Evolutionary conservation across 2,329 filamentous ascomycete species (phyloP).

Genomic region (Colletotrichum sp.): DNA sequence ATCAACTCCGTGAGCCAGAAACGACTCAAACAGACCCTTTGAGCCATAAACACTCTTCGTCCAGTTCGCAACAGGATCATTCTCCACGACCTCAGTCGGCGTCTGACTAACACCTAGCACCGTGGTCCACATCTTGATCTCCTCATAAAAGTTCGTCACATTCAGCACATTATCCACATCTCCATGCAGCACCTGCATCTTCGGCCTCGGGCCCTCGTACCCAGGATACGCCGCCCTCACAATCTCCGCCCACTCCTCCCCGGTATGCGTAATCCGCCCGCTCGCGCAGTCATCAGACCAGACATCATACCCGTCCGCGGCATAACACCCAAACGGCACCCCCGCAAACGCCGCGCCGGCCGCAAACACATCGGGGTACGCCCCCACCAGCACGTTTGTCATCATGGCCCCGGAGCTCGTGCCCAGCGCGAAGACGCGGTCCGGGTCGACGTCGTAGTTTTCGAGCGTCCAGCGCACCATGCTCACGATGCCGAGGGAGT

Average conservation of each 20-base stretch:
- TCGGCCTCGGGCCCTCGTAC: constrained; percentile 56
- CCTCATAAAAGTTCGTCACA: constrained; percentile 59
- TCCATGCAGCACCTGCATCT: constrained; percentile 64
- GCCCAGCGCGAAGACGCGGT: constrained; percentile 56
- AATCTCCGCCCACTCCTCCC: constrained; percentile 36
- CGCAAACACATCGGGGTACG: constrained; percentile 58
- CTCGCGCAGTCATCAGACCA: constrained; percentile 60
- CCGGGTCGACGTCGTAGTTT: constrained; percentile 49
- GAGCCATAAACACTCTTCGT: constrained; percentile 24
- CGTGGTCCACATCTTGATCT: constrained; percentile 58
- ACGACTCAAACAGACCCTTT: constrained; percentile 20
- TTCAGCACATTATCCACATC: constrained; percentile 54
- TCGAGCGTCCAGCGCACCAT: constrained; percentile 57
- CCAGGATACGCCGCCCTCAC: constrained; percentile 51
- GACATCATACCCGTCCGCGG: constrained; percentile 39
- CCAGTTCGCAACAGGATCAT: constrained; percentile 13
- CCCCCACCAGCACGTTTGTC: constrained; percentile 56
- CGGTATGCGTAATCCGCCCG: constrained; percentile 46
- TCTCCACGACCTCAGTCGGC: constrained; percentile 4
- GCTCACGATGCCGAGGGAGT: constrained; percentile 56
- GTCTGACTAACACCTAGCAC: constrained; percentile 26
- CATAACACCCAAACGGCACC: constrained; percentile 55
- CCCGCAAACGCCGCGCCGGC: constrained; percentile 52
- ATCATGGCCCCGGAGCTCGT: constrained; percentile 61
- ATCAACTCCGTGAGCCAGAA: constrained; percentile 18